Base-by-base conservation (phyloP, 2,329 filamentous ascomycete genomes). In the Ophioceras dolichostomum region DNA sequence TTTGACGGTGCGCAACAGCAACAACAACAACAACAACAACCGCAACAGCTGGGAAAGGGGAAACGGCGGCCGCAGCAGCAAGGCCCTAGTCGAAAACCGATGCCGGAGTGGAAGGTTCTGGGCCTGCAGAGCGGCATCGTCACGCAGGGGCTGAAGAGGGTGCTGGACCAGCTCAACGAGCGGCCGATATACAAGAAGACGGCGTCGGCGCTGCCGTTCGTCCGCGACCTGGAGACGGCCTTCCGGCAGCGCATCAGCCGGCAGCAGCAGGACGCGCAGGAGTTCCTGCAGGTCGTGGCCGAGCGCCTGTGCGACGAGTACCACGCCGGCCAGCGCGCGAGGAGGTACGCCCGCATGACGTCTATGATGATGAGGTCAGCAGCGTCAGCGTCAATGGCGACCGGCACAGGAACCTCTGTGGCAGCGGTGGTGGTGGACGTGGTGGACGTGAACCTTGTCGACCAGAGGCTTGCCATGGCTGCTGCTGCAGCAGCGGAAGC, bases 211-310 rank as follows among this genome's bases (percentile, higher is more conserved):
- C 73, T 76, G n/a, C 71, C 72, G 1, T 95, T 98, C 53, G 82
- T 98, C 31, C 68, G 73, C 44, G 80, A 83, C 0, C 66, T 98
- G 36, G 91, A 98, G 61, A 66, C 68, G 21, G 87, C 89, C 1
- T 98, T 95, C 53, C 76, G 77, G 39, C 89, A 93, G 50, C 78
- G 84, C 49, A 94, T 98, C 49, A 95, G 84, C 54, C 73, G 89
- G 38, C 86, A 91, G 53, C 91, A 98, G 59, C 91, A 98, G 59
- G 91, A 98, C 62, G 91, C 91, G 10, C 91, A 98, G 53, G 91
- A 98, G 57, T 95, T 98, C 45, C 61, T 98, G 39, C 91, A 98
- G 61, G 80, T 96, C 35, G 81, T 98, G 10, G 83, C 86, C 3
- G 89, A 98, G 62, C 73, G 89, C 37, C 65, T 98, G 39, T 87